Evolutionary conservation across 495 filamentous ascomycete genomes (phyloP).

Genomic region (Aspergillus taichungensis): DNA sequence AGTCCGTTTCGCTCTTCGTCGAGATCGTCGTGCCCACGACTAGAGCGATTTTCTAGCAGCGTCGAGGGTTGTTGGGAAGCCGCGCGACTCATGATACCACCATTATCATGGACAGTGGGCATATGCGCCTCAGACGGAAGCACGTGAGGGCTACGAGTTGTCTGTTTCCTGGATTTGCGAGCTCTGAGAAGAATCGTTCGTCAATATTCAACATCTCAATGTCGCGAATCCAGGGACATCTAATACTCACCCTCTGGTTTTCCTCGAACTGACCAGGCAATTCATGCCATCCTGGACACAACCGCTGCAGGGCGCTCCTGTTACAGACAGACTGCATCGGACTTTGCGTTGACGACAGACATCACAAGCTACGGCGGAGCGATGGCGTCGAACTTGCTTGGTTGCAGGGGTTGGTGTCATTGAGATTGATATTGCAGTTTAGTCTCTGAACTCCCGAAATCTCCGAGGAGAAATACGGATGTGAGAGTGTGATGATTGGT

Average conservation of each 20-base stretch:
- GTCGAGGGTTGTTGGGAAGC: neutral
- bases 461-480: too few relatives aligned
- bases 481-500: too few relatives aligned
- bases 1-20: conserved; percentile 22
- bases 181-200: neutral
- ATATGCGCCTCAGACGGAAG: too few relatives aligned
- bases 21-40: neutral
- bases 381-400: conserved; percentile 21
- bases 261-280: conserved; percentile 16
- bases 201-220: neutral
- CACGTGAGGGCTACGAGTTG: too few relatives aligned
- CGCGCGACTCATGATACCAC: neutral
- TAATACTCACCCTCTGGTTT: conserved; percentile 1
- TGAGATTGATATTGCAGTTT: too few relatives aligned
- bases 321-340: conserved; percentile 23
- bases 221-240: neutral
- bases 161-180: too few relatives aligned
- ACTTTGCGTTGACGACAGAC: conserved; percentile 27
- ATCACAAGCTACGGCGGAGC: conserved; percentile 24
- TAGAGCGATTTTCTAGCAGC: neutral
- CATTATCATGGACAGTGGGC: too few relatives aligned
- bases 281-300: conserved; percentile 22
- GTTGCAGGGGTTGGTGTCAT: conserved; percentile 1
- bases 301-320: conserved; percentile 21
- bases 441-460: too few relatives aligned